phyloP scores from a whole-genome alignment of 108 stramenopile genomes.

The Nitzschia palea region DNA sequence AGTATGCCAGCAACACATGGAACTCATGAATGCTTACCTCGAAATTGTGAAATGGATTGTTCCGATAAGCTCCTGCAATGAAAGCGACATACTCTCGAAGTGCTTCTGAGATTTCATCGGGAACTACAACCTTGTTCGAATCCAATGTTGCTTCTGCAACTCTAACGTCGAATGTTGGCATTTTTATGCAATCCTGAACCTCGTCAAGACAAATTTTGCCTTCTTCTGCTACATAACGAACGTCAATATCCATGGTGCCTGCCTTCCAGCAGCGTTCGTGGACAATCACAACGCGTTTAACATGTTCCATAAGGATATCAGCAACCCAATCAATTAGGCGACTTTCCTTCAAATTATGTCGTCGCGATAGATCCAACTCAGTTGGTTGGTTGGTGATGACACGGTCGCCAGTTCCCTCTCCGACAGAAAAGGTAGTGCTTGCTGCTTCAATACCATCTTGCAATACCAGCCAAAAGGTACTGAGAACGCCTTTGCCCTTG shows the following conservation, averaged over 20 bases:
- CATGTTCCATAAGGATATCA: background rate
- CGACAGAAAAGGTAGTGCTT: background rate
- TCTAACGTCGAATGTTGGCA: background rate
- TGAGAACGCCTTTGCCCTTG: slow-evolving; percentile 45
- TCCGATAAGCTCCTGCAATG: slow-evolving; percentile 19
- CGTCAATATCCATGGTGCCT: no score
- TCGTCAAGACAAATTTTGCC: background rate
- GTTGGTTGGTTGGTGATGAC: background rate
- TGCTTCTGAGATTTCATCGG: background rate
- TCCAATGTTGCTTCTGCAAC: no score
- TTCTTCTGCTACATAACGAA: background rate
- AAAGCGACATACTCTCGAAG: slow-evolving; percentile 19
- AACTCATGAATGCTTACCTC: background rate
- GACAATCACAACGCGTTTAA: background rate
- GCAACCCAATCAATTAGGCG: slow-evolving; percentile 17
- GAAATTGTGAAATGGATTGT: slow-evolving; percentile 23
- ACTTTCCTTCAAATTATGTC: background rate
- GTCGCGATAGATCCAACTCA: background rate
- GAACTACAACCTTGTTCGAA: background rate
- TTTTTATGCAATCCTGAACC: background rate
- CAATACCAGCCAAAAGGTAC: slow-evolving; percentile 25
- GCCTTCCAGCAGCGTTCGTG: no score
- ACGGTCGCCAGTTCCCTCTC: background rate
- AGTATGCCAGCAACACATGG: slow-evolving; percentile 3
- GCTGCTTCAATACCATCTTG: background rate